These are phyloP conservation scores for Gossypium mustelinum DNA, from an alignment of 345 rosid species.

Conservation along the genomic window DNA sequence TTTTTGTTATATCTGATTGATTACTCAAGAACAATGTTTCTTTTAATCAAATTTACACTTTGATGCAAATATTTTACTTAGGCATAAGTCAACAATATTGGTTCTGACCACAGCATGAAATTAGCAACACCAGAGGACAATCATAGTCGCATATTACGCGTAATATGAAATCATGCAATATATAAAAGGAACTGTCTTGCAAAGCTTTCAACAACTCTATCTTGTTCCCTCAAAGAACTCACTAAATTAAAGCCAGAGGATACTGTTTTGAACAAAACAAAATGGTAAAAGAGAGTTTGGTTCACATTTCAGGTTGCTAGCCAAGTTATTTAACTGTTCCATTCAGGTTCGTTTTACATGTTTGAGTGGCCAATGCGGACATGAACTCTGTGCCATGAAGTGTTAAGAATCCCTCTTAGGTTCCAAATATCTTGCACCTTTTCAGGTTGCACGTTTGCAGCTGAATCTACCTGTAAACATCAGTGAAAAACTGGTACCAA, in stretches of 20 bases:
- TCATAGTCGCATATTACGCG: not conserved
- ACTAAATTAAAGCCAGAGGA: not conserved
- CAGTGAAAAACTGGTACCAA: not conserved
- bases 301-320: not conserved
- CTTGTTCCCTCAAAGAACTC: not conserved
- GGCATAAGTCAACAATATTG: not conserved
- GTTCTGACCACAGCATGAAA: not conserved
- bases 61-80: not conserved
- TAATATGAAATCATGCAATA: not conserved
- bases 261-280: not conserved
- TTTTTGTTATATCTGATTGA: not conserved
- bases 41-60: not conserved
- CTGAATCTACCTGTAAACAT: conserved; percentile 66
- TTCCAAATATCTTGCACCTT: conserved; percentile 84
- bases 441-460: conserved; percentile 92
- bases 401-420: conserved; percentile 83
- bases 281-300: not conserved
- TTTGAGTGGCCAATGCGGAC: conserved; percentile 64
- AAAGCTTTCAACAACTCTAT: conserved; percentile 3
- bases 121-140: not conserved
- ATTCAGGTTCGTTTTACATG: not conserved
- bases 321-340: not conserved
- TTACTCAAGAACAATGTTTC: not conserved
- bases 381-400: conserved; percentile 89
- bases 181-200: not conserved